Conservation (phyloP, 306 rosid genomes). For the Mucuna pruriens region DNA sequence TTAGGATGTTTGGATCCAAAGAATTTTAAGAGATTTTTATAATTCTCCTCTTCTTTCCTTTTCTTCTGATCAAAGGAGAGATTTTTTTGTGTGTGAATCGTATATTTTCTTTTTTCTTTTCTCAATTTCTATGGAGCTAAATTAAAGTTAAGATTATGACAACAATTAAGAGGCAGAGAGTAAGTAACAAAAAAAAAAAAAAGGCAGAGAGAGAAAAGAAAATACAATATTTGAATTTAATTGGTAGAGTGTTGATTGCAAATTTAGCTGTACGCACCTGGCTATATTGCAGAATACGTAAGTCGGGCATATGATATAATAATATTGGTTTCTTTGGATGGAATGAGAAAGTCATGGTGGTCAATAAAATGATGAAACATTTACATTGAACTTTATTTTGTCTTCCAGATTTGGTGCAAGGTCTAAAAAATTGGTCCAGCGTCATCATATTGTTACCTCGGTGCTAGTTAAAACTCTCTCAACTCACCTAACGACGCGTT, state of each 20-base stretch:
- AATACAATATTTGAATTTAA: background rate
- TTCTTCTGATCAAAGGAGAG: no score
- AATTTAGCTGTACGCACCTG: background rate
- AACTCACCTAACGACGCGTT: conserved; percentile 31
- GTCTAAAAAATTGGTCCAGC: conserved; percentile 27
- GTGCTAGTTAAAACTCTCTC: background rate
- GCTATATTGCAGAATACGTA: background rate
- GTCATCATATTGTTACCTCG: conserved; percentile 26
- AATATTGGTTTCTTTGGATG: background rate
- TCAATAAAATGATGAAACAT: conserved; percentile 22
- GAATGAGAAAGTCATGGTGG: conserved; percentile 1
- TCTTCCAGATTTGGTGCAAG: conserved; percentile 26
- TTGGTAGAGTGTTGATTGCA: no score
- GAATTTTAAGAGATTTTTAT: no score
- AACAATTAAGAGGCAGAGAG: no score
- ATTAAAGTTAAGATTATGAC: no score
- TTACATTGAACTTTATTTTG: conserved; percentile 24
- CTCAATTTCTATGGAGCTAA: no score
- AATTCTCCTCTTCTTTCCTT: no score
- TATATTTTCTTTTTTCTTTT: no score
- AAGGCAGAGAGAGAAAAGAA: no score
- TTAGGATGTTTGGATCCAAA: no score
- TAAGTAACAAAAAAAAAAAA: no score
- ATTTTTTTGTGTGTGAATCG: no score
- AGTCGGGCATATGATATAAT: background rate